These are phyloP conservation scores for Pseudotsuga menziesii DNA, from an alignment of 75 land plant species.

Conservation along the genomic window DNA sequence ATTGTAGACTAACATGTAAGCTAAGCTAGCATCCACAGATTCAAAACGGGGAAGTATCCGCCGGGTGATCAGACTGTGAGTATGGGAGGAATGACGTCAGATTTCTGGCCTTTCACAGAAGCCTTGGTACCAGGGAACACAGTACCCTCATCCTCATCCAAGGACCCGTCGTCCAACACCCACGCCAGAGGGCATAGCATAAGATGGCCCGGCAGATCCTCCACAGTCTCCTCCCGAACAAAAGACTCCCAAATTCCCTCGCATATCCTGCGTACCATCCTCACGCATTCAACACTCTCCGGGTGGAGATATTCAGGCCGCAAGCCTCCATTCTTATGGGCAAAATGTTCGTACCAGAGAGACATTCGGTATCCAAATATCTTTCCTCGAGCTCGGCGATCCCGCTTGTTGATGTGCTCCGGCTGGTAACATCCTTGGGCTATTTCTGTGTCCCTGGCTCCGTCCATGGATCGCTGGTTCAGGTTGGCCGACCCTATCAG, in stretches of 20 bases:
- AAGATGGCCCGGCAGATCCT: conserved; percentile 47
- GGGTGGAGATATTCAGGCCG: conserved; percentile 26
- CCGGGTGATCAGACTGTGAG: conserved; percentile 27
- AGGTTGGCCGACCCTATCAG: conserved; percentile 59
- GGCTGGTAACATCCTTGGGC: conserved; percentile 63
- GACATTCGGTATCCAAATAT: conserved; percentile 49
- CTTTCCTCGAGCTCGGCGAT: conserved; percentile 22
- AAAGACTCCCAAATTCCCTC: conserved; percentile 33
- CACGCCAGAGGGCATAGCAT: conserved; percentile 33
- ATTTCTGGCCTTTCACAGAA: conserved; percentile 40
- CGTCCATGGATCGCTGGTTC: conserved; percentile 64
- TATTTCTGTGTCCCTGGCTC: conserved; percentile 57
- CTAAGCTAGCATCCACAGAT: no score
- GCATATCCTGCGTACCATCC: conserved; percentile 20
- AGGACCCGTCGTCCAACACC: conserved; percentile 18
- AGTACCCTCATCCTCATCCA: neutral
- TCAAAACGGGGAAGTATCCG: no score
- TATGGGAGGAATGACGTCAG: conserved; percentile 41
- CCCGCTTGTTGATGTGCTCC: conserved; percentile 14
- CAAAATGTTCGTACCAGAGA: conserved; percentile 54
- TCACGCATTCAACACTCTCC: conserved; percentile 33
- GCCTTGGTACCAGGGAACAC: conserved; percentile 28
- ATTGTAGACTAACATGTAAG: no score
- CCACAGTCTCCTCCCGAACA: conserved; percentile 19
- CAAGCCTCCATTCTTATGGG: neutral